Evolutionary conservation across 139 green algal genomes (phyloP), one percentile per base, ranked within the genome.

Genomic region (Tetraselmis chui): DNA sequence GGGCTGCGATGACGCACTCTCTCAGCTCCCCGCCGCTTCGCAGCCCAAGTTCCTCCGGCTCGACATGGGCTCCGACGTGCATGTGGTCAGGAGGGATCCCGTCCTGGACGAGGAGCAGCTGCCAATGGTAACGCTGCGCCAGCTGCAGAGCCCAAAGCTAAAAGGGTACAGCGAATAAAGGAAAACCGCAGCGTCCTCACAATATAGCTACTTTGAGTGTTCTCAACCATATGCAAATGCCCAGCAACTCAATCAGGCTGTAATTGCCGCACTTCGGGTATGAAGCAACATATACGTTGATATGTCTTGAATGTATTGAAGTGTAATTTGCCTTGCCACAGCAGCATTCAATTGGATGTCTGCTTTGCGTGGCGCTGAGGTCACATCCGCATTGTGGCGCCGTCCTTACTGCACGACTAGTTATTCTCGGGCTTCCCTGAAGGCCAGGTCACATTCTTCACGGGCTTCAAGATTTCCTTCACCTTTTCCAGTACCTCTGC

Each of bases 391-490:
- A n/a, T n/a, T n/a, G n/a, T n/a, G n/a, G n/a, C n/a, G n/a, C n/a
- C n/a, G n/a, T n/a, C n/a, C n/a, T n/a, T n/a, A n/a, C n/a, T n/a
- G n/a, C n/a, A n/a, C n/a, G n/a, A n/a, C 45, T 67, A 92, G 78
- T 95, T 94, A 85, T 96, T 97, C 59, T 95, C 91, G 0, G 92
- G 90, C 58, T 86, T 82, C 0, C 94, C 94, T 1, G 87, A 93
- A 0, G 86, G 82, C 94, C 94, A 98, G 0, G 89, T 94, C 1
- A 88, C 0, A 28, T 91, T 89, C 75, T 89, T 85, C 0, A 95
- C 88, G 0, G 91, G 90, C 76, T 59, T 76, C 81, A 98, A 80
- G 1, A 95, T 85, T 27, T 76, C 27, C 81, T 89, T 2, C 28
- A 97, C 86, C 75, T 94, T 87, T 1, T 30, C 74, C 29, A 94